phyloP scores from a whole-genome alignment of 768 basidiomycete genomes.

The Solioccasus polychromus region DNA sequence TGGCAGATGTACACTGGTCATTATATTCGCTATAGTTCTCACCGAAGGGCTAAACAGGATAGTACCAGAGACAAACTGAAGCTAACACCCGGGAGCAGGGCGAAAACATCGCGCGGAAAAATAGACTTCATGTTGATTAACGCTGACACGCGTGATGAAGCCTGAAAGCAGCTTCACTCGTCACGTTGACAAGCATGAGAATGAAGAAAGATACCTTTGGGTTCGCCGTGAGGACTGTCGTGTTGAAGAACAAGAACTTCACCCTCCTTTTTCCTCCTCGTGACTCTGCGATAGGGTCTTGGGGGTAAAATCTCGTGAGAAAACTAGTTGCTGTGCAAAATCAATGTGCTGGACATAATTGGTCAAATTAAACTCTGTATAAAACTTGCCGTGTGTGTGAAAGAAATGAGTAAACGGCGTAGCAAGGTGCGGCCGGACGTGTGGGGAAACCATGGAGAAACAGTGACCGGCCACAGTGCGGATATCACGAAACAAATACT shows the following conservation, averaged over 20 bases:
- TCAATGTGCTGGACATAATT: neutral
- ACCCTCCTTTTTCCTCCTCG: neutral
- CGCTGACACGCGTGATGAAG: neutral
- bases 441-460: neutral
- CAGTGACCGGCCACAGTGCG: too few relatives aligned
- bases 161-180: neutral
- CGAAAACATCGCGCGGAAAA: too few relatives aligned
- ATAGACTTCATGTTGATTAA: conserved; percentile 3
- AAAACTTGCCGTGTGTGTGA: neutral
- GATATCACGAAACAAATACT: too few relatives aligned
- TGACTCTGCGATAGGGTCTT: neutral
- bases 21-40: too few relatives aligned
- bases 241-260: neutral
- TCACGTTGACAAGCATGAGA: conserved; percentile 8
- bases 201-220: conserved; percentile 1
- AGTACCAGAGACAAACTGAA: too few relatives aligned
- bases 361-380: conserved; percentile 6
- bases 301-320: neutral
- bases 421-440: neutral
- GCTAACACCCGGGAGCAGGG: too few relatives aligned
- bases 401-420: too few relatives aligned
- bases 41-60: too few relatives aligned
- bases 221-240: neutral
- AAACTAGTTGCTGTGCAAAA: neutral
- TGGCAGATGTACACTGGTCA: too few relatives aligned